Evolutionary conservation across 495 filamentous ascomycete genomes (phyloP), one percentile per base, ranked within the genome.

Genomic region (Penicillium manginii): DNA sequence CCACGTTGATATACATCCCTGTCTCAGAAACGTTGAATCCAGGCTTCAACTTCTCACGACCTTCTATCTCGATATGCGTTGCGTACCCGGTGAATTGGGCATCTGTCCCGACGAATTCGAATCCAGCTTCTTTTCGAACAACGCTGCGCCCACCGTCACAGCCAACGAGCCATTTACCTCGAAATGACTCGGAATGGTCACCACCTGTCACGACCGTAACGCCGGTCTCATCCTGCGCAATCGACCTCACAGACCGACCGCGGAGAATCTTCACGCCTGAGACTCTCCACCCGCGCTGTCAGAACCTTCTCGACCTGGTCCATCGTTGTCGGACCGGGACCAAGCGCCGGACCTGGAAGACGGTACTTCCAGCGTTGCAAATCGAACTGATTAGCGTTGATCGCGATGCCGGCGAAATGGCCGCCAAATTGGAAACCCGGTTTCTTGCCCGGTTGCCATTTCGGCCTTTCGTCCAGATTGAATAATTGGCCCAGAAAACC

Each of bases 371-470:
- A 67, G 2, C 45, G 29, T 7, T 59, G 53, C 12, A 19, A 26
- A 46, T 74, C 71, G 23, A 74, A 26, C 22, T 65, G 58, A n/a
- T 64, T 61, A 18, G 55, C 55, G 46, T 71, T 61, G 15, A 74
- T 49, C 17, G 33, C 35, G 2, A 74, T 61, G 2, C 71, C 69
- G 14, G 63, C 69, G 46, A 74, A 74, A 45, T 74, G 70, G 22
- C 68, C 72, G 18, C 59, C 72, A 31, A 64, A 67, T 10, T 52
- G 12, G 23, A 65, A 61, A 0, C 55, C 63, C 4, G 39, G 15
- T 3, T 45, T 55, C 35, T 60, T 66, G 43, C 32, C 21, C 10
- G 19, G 22, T 12, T 14, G 17, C 4, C 4, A 15, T 14, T 22
- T n/a, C 4, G 26, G 10, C 26, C 47, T 26, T 15, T 61, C 35